Percentiles rank a stretch among this genome's conserved stretches.
Conservation (phyloP, 768 basidiomycete genomes). For the Trametes sanguinea region DNA sequence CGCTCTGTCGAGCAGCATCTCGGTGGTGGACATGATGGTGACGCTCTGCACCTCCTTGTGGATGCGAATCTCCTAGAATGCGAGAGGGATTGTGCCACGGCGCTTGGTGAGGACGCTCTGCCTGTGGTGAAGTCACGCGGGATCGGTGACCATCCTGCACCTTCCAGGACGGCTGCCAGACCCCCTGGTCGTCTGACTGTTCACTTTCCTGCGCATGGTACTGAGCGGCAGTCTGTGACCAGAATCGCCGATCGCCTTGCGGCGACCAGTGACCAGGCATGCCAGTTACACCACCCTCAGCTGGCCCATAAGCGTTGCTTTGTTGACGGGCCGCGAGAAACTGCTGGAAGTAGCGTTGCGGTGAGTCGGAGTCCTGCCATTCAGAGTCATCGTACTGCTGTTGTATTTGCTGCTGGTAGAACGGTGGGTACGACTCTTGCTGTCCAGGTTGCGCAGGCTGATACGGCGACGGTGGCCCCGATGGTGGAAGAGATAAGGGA, state of each 20-base stretch:
- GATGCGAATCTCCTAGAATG: not conserved
- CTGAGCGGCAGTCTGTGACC: conserved; percentile 1
- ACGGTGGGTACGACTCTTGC: not conserved
- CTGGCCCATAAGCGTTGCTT: not conserved
- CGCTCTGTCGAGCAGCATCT: conserved; percentile 9
- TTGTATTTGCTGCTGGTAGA: not conserved
- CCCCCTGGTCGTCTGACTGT: conserved; percentile 20
- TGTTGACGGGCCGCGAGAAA: not conserved
- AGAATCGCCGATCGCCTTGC: conserved; percentile 10
- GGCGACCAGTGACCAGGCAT: conserved; percentile 17
- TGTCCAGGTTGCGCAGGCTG: not conserved
- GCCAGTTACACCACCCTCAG: not conserved
- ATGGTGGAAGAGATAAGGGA: conserved; percentile 20
- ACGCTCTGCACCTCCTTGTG: not conserved
- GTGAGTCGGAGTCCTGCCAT: conserved; percentile 9
- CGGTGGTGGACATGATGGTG: conserved; percentile 12
- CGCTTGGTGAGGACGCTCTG: conserved; percentile 13
- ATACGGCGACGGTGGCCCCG: conserved; percentile 29
- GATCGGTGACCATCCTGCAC: conserved; percentile 3
- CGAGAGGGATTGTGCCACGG: not conserved
- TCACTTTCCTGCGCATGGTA: conserved; percentile 15
- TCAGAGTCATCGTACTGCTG: conserved; percentile 9
- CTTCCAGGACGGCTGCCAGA: conserved; percentile 13
- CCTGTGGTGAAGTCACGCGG: not conserved
- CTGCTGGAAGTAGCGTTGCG: not conserved